phyloP scores from a whole-genome alignment of 192 early-diverging fungal species.

The Gaertneriomyces sp. region DNA sequence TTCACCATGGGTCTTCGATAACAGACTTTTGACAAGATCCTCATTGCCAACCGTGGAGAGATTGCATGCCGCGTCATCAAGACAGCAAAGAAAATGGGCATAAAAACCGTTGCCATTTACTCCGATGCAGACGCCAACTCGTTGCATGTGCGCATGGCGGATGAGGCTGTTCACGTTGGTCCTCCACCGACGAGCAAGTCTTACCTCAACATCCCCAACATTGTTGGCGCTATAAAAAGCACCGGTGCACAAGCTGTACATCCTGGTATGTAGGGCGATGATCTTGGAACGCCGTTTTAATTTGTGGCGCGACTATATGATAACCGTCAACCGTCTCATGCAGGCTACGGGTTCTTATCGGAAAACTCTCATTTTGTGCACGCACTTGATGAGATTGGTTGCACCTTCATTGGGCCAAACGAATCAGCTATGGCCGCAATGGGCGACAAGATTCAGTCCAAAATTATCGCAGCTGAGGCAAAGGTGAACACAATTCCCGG shows the following conservation, averaged over 20 bases:
- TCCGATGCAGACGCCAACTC: conserved; percentile 86
- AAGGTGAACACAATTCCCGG: conserved; percentile 83
- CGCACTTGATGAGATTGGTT: conserved; percentile 65
- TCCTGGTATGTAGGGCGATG: conserved; percentile 47
- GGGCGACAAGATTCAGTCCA: conserved; percentile 98
- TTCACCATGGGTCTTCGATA: not conserved
- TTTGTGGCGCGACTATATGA: no score
- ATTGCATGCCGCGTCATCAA: conserved; percentile 92
- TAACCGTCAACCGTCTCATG: not conserved
- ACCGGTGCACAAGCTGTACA: conserved; percentile 90
- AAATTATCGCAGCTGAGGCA: conserved; percentile 92
- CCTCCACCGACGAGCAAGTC: conserved; percentile 73
- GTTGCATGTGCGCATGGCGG: conserved; percentile 85
- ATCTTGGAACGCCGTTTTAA: not conserved
- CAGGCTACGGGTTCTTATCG: conserved; percentile 86
- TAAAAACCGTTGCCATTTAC: conserved; percentile 92
- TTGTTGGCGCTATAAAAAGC: conserved; percentile 68
- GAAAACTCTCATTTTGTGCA: conserved; percentile 84
- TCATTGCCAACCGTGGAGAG: conserved; percentile 95
- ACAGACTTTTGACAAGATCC: conserved; percentile 81
- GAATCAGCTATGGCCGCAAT: conserved; percentile 90
- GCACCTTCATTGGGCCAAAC: conserved; percentile 91
- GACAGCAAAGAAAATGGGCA: conserved; percentile 88
- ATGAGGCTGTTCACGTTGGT: conserved; percentile 91
- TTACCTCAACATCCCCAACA: conserved; percentile 78